phyloP scores from a whole-genome alignment of 1,284 basidiomycete genomes.

The Pseudozyma sp. region DNA sequence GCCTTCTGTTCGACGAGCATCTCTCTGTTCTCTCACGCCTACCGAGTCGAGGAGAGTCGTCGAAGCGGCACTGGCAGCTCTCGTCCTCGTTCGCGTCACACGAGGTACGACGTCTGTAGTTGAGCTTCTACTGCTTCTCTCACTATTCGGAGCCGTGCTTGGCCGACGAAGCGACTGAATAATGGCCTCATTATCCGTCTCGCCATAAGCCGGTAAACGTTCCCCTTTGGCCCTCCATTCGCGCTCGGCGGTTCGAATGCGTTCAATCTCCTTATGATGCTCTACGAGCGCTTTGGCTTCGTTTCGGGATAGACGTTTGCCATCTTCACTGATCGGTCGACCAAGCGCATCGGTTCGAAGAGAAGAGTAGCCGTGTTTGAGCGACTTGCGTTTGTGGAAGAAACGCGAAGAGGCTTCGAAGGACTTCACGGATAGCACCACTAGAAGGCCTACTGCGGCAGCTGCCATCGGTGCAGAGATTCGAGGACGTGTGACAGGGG shows the following conservation, averaged over 20 bases:
- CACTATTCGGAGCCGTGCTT: conserved; percentile 28
- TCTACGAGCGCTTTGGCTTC: conserved; percentile 43
- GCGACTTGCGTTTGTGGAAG: conserved; percentile 38
- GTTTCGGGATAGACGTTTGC: conserved; percentile 43
- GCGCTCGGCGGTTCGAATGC: conserved; percentile 46
- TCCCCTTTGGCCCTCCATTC: conserved; percentile 50
- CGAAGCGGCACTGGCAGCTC: conserved; percentile 20
- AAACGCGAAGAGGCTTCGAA: conserved; percentile 48
- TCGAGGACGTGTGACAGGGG: neutral
- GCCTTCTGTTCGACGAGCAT: conserved; percentile 17
- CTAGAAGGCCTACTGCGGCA: conserved; percentile 38
- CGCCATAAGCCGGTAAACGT: conserved; percentile 32
- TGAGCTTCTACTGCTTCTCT: neutral
- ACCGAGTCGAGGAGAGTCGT: conserved; percentile 11
- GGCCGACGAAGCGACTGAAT: conserved; percentile 33
- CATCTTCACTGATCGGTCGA: conserved; percentile 41
- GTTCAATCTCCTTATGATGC: conserved; percentile 44
- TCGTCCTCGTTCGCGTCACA: conserved; percentile 3
- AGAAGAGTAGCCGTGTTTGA: conserved; percentile 48
- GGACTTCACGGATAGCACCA: conserved; percentile 44
- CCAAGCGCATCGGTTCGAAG: conserved; percentile 46
- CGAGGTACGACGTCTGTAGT: too few relatives aligned
- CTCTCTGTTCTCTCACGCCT: conserved; percentile 11
- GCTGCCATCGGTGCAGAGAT: conserved; percentile 23
- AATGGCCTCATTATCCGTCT: conserved; percentile 39